Conservation (phyloP, 2,329 filamentous ascomycete species). For the Pyricularia sp. region DNA sequence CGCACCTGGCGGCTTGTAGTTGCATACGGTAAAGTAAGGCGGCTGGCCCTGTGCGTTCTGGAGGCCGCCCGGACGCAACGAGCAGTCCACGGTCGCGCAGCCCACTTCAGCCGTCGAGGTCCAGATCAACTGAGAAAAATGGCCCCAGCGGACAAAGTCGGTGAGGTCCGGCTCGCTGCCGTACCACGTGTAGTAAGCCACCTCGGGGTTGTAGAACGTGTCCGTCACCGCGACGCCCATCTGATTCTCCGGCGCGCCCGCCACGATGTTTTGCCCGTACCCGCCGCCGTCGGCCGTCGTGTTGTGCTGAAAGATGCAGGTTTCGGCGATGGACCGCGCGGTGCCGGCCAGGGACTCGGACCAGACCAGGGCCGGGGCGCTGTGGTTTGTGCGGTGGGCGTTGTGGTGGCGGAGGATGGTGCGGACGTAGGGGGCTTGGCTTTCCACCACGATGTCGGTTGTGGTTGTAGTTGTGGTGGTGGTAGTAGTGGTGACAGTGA, state of each 20-base stretch:
- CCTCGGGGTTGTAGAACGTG: not conserved
- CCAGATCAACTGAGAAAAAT: not conserved
- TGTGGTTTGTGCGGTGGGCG: not conserved
- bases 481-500: not conserved
- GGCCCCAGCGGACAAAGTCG: not conserved
- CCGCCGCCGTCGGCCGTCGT: not conserved
- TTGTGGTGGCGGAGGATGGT: not conserved
- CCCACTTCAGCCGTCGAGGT: not conserved
- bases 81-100: not conserved
- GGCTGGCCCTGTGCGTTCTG: not conserved
- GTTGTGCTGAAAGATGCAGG: not conserved
- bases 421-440: not conserved
- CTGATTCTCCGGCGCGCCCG: not conserved
- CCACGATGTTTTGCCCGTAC: not conserved
- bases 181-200: not conserved
- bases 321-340: not conserved
- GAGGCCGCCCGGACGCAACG: not conserved
- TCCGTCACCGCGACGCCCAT: not conserved
- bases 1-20: not conserved
- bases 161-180: not conserved
- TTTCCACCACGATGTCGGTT: not conserved
- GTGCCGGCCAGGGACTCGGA: not conserved
- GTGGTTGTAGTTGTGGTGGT: not conserved
- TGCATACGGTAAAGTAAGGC: not conserved
- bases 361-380: not conserved